Evolutionary conservation across 208 protist genomes (phyloP).

Genomic region (Trypanosoma rangeli): DNA sequence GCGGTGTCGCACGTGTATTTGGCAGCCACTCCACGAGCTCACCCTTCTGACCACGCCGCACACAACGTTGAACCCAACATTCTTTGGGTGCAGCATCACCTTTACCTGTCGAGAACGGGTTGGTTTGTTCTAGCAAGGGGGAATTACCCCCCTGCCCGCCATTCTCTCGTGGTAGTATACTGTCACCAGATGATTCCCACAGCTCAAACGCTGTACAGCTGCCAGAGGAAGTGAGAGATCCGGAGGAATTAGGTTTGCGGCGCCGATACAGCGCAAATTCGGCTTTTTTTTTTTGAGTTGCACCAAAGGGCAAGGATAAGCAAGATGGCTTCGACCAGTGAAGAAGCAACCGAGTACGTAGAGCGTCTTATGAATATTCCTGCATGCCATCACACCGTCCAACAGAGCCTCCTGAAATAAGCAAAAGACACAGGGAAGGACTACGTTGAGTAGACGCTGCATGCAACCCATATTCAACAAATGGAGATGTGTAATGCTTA

Average conservation of each 20-base stretch:
- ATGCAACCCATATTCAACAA: slow-evolving; percentile 10
- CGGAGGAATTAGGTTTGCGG: background rate
- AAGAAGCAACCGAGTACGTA: slow-evolving; percentile 69
- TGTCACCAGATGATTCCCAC: slow-evolving; percentile 1
- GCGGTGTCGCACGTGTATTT: slow-evolving; percentile 29
- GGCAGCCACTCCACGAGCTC: slow-evolving; percentile 54
- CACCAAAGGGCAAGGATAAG: slow-evolving; percentile 44
- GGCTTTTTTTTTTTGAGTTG: slow-evolving; percentile 29
- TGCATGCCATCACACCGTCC: slow-evolving; percentile 60
- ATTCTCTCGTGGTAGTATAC: background rate
- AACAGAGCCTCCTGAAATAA: slow-evolving; percentile 33
- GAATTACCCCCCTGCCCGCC: background rate
- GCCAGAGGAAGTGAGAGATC: background rate
- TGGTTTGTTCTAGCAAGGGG: no score
- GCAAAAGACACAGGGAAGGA: slow-evolving; percentile 30
- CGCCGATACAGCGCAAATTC: slow-evolving; percentile 7
- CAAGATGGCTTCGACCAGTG: slow-evolving; percentile 64
- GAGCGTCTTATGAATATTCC: slow-evolving; percentile 45
- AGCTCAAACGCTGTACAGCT: background rate
- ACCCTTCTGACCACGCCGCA: slow-evolving; percentile 60
- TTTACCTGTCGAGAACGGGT: background rate
- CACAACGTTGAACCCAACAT: slow-evolving; percentile 42
- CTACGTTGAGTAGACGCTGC: slow-evolving; percentile 43
- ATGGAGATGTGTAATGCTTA: background rate
- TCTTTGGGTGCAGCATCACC: background rate